Base-by-base conservation (phyloP, 208 protist species). In the Leishmania braziliensis region DNA sequence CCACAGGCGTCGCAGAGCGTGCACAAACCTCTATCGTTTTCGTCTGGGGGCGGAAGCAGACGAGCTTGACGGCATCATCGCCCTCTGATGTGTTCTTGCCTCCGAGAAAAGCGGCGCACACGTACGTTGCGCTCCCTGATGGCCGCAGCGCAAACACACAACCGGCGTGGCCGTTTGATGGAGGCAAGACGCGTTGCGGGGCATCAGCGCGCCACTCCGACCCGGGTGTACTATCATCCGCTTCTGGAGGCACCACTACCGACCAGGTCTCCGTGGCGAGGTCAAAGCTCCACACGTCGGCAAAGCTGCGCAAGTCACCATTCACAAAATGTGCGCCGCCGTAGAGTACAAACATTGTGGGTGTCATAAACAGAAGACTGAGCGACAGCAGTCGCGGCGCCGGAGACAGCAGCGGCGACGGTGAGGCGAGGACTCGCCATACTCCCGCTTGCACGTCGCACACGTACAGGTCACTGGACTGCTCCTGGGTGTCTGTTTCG, bases 311-410 rank as follows among this genome's bases (percentile, higher is more conserved):
- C 62, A 93, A 80, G 46, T 86, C 84, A 48, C 90, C 87, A 20
- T 87, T 73, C 29, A 89, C 84, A 82, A 93, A 95, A 75, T 90
- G 89, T 14, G 86, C 80, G n/a, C 92, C 92, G 26, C 92, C 92
- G 68, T 95, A 95, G 2, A 95, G 58, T 1, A 95, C 86, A 73
- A 90, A 88, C 16, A 75, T 26, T 5, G 71, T 62, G 12, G 68
- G 66, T 10, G 85, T 71, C 5, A 92, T 54, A 71, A 93, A 91
- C 39, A 92, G 71, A 29, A 95, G 65, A n/a, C 86, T 85, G 18
- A 79, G 60, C 18, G 86, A 83, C 43, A 92, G 87, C 71, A 93
- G 84, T n/a, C 92, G 88, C 39, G 90, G 86, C 16, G 79, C 46
- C 20, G 90, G 89, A 46, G 74, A 80, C 43, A 63, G 33, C 12